Percentiles rank a stretch among this genome's conserved stretches.
These are phyloP conservation scores for Calonectria multiphialidica DNA, from an alignment of 2,329 filamentous ascomycete genomes.

Conservation along the genomic window DNA sequence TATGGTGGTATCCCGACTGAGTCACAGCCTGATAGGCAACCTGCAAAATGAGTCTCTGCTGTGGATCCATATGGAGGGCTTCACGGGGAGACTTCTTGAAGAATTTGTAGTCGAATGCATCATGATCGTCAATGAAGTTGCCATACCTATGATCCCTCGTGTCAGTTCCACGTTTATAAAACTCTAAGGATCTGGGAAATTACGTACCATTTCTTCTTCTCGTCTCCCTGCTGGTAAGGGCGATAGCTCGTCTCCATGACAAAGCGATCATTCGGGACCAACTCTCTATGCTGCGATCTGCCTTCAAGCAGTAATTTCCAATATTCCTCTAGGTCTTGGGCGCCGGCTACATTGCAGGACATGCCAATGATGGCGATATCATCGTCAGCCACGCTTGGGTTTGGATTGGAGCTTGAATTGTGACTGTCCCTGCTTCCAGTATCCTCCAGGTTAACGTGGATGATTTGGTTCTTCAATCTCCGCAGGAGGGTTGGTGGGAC, in stretches of 20 bases:
- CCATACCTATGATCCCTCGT: conserved; percentile 1
- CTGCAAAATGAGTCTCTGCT: neutral
- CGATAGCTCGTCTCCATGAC: too few species aligned
- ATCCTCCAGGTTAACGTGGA: too few species aligned
- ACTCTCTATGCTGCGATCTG: neutral
- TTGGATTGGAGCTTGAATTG: too few species aligned
- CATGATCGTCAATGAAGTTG: neutral
- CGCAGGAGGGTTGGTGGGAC: too few species aligned
- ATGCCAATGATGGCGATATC: neutral
- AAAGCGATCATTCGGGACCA: neutral
- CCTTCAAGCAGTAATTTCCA: neutral
- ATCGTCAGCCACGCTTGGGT: too few species aligned
- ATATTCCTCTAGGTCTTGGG: neutral
- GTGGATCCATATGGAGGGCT: neutral
- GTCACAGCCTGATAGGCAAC: conserved; percentile 8
- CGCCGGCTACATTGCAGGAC: neutral
- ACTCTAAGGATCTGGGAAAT: too few species aligned
- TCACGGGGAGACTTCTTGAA: conserved; percentile 12
- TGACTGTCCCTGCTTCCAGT: too few species aligned
- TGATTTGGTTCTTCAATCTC: too few species aligned
- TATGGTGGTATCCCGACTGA: neutral
- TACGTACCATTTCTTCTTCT: too few species aligned
- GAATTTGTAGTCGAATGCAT: conserved; percentile 19
- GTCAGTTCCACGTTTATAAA: neutral
- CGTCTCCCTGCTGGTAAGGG: too few species aligned